Evolutionary conservation across 768 basidiomycete species (phyloP), one percentile per base, ranked within the genome.

Genomic region (Flagelloscypha sp.): DNA sequence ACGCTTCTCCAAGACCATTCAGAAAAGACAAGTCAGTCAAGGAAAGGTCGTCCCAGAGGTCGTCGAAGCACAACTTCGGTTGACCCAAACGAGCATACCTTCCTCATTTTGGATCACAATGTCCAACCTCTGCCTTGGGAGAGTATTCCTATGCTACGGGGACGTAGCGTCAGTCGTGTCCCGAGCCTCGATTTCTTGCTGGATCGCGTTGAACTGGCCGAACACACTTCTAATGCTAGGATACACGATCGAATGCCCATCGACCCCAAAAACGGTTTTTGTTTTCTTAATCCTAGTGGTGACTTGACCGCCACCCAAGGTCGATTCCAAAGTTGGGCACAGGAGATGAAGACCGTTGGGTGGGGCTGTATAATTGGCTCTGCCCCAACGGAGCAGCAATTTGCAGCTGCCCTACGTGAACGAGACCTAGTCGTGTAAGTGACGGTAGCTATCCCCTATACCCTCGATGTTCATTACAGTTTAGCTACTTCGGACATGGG

Each of bases 401-500:
- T 98, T 47, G 53, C 77, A 13, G 61, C 79, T 38, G 87, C 85
- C 1, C 59, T 99, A 42, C 60, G 66, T 44, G 67, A 65, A 30
- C 73, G 78, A 29, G 93, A 98, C 45, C 65, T 99, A 9, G 78
- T 98, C n/a, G 72, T 97, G 92, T 95, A 55, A 53, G 89, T 77
- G 19, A 13, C 6, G 29, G n/a, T 38, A 6, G 10, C 36, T 13
- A 35, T 36, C 17, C 19, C 1, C 22, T 2, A 3, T 18, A 7
- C 3, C 23, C 15, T 18, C 20, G 18, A 28, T 19, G 12, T 36
- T 48, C 31, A 45, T 36, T 30, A 35, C 32, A 38, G 15, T 35
- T 16, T 45, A 98, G 94, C 8, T 99, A 97, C 58, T 95, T 98
- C 50, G 95, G 95, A 10, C 95, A 99, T 48, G 90, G 90, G 2